Conservation (phyloP, 1,139 yeast genomes). For the Hansenula sp. region DNA sequence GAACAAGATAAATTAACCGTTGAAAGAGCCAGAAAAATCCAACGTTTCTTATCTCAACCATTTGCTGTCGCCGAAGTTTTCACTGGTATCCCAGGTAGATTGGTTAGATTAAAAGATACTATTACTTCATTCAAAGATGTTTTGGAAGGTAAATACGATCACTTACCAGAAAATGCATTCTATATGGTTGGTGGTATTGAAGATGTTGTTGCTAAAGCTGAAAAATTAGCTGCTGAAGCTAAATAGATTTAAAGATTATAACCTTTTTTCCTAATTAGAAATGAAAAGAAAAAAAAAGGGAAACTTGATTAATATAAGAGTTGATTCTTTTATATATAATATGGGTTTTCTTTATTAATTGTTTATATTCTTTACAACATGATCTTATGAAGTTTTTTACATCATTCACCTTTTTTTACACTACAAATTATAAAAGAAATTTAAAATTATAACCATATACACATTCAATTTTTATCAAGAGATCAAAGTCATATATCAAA, state of each 20-base stretch:
- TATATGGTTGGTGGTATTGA: constrained; percentile 99
- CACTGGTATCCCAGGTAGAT: constrained; percentile 99
- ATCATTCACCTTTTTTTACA: not conserved
- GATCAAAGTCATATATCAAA: constrained; percentile 2
- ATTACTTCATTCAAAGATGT: constrained; percentile 93
- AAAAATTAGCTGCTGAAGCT: constrained; percentile 94
- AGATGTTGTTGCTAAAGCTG: constrained; percentile 98
- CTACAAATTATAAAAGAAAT: constrained; percentile 1
- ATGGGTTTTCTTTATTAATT: not conserved
- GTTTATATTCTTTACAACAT: not conserved
- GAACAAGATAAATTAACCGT: constrained; percentile 98
- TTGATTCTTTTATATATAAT: not conserved
- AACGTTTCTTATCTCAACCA: constrained; percentile 99
- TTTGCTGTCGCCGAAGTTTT: constrained; percentile 99
- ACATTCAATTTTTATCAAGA: constrained; percentile 5
- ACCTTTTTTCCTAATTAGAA: constrained; percentile 1
- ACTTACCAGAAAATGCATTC: constrained; percentile 99
- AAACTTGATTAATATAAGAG: not conserved
- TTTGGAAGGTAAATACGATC: constrained; percentile 97
- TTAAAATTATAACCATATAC: constrained; percentile 3
- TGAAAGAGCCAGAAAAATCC: constrained; percentile 99
- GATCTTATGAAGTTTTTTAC: not conserved
- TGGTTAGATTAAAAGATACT: constrained; percentile 95
- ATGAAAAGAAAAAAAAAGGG: not conserved
- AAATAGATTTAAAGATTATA: constrained; percentile 38